Evolutionary conservation across 2,329 filamentous ascomycete species (phyloP), one percentile per base, ranked within the genome.

Genomic region (Aspergillus proliferans): DNA sequence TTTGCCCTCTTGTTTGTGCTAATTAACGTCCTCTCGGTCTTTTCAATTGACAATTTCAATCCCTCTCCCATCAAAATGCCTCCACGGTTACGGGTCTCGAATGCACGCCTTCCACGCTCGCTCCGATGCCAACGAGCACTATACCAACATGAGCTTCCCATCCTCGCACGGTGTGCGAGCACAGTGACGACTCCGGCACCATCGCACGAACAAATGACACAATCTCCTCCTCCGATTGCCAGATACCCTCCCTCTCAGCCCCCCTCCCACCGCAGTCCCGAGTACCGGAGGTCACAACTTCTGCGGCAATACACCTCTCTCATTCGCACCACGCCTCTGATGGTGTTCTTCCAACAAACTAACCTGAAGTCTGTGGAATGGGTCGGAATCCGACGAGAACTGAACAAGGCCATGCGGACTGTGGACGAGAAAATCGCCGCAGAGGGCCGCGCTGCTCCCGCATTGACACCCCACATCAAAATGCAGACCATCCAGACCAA

Each of bases 251-350:
- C 83, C 0, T 86, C 83, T 1, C 90, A 96, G 70, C 92, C 91
- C 2, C 89, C 88, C 3, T 95, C 88, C 47, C 86, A 94, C 67
- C 88, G 92, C 66, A 86, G 85, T 18, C 82, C 91, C 43, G 87
- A 95, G 66, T 86, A 86, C 62, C 86, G 92, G 67, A 95, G 97
- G 74, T 86, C 90, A 14, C 93, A 98, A 71, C 79, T 97, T 18
- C 81, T 86, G 57, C 84, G 91, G 50, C 83, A 87, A 60, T 96
- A 96, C 72, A 88, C 91, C 46, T 93, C 91, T 43, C 76, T 95
- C 52, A 82, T 96, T 50, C 88, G 88, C 51, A 89, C 89, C 19
- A 86, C 88, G 9, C 90, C 91, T 38, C 71, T 96, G 52, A 85
- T 95, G 58, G 80, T 96, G 51, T 79, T 96, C 62, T 94, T 96